phyloP scores from a whole-genome alignment of 345 rosid genomes.

The Ailanthus altissimus region DNA sequence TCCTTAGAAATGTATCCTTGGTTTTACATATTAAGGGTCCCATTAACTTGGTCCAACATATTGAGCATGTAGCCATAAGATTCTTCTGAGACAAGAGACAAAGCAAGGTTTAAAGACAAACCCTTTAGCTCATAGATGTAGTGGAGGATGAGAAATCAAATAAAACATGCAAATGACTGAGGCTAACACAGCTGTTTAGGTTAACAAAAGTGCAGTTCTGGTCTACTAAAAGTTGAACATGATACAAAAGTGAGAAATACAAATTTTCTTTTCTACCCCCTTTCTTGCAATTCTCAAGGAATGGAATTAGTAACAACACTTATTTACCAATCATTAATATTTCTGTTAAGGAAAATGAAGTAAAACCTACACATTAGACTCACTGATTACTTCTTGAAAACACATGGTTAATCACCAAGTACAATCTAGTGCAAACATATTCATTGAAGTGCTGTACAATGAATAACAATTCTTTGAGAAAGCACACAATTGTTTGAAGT shows the following conservation, averaged over 20 bases:
- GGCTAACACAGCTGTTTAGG: not conserved
- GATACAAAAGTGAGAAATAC: not conserved
- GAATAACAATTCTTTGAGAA: not conserved
- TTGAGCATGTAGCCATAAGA: not conserved
- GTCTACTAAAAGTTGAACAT: not conserved
- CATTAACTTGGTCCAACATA: too few relatives aligned
- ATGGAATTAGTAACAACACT: not conserved
- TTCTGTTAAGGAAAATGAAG: not conserved
- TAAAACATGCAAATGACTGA: not conserved
- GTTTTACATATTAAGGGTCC: not conserved
- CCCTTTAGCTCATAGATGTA: not conserved
- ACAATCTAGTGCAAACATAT: not conserved
- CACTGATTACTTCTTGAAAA: not conserved
- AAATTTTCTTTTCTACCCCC: not conserved
- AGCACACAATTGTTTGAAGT: not conserved
- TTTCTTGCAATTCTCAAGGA: not conserved
- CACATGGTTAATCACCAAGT: not conserved
- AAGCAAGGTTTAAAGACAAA: not conserved
- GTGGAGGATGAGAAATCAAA: not conserved
- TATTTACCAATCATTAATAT: not conserved
- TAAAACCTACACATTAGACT: not conserved
- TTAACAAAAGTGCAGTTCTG: not conserved
- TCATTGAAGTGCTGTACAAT: not conserved
- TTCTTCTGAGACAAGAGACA: not conserved
- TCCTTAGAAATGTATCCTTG: not conserved